A percentile compares a stretch with the other conserved stretches of the same genome.
Conservation (phyloP, 805 yeast species). For the Scheffersomyces ergatensis region DNA sequence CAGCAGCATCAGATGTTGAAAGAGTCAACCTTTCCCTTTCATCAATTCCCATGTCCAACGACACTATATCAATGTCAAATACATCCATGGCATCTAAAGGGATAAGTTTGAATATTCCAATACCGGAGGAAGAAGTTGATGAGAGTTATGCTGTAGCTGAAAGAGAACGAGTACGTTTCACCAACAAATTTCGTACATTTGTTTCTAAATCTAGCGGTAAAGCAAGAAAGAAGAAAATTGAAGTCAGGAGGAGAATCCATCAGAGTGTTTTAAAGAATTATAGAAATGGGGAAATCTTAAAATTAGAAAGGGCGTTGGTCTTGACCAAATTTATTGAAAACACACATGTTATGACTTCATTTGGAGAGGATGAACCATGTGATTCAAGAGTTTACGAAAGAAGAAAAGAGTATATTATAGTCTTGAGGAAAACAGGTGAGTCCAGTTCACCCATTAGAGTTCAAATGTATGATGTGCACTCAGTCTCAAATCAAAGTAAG, state of each 20-base stretch:
- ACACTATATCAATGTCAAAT: neutral
- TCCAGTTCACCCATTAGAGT: constrained; percentile 51
- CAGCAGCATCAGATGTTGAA: no score
- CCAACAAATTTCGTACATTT: constrained; percentile 18
- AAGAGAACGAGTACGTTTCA: constrained; percentile 12
- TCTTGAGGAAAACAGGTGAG: constrained; percentile 62
- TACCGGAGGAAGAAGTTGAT: constrained; percentile 1
- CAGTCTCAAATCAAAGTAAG: constrained; percentile 11
- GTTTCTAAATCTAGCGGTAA: constrained; percentile 22
- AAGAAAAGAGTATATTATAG: constrained; percentile 79
- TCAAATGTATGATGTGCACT: constrained; percentile 57
- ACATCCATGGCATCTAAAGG: neutral
- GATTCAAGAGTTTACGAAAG: constrained; percentile 61
- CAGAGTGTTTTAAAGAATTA: constrained; percentile 26
- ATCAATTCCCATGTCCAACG: neutral
- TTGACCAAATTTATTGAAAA: constrained; percentile 46
- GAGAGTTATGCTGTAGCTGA: constrained; percentile 3
- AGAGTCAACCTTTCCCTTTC: no score
- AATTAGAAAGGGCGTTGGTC: constrained; percentile 68
- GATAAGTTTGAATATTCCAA: neutral
- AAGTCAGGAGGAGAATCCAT: constrained; percentile 16
- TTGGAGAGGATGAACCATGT: constrained; percentile 49
- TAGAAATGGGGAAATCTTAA: constrained; percentile 60
- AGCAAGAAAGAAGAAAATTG: constrained; percentile 14
- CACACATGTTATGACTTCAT: constrained; percentile 12